Base-by-base conservation (phyloP, 257 asterid species). In the Nicotiana undulata region DNA sequence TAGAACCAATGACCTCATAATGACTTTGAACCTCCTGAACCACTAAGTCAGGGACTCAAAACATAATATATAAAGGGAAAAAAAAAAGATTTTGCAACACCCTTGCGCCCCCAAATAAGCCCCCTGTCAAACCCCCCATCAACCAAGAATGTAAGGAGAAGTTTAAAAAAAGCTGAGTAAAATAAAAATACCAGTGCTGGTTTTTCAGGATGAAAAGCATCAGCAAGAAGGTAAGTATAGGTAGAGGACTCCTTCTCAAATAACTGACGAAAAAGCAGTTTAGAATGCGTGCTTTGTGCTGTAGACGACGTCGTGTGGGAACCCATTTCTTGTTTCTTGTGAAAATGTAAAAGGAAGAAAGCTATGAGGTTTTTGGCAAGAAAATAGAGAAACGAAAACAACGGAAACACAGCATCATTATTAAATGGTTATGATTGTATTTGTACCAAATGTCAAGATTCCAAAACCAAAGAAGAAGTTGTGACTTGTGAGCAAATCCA, bases 161-260 rank as follows among this genome's bases (percentile, higher is more conserved):
- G 63, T 59, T 20, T 9, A 61, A 61, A 9, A 63, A 61, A 24
- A 26, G 20, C 20, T 9, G 29, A 28, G 0, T 37, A 13, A 24
- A 2, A 24, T 51, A 20, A 74, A 44, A 3, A 26, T 52, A 93
- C 99, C 93, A 95, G 86, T 67, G 99, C 99, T 28, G 99, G 99
- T 63, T 92, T 95, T 58, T 93, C 92, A 61, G 97, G 99, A 86
- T 93, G 97, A 83, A 88, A 83, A 86, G 89, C 91, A 87, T 95
- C 98, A 65, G 99, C 99, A 70, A 95, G 97, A 75, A 95, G 96
- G 85, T 95, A 95, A 85, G 99, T 93, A 82, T 88, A 95, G 63
- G 99, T 93, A 55, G 89, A 93, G 29, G 99, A 95, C 0, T 95
- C 99, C 89, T 93, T 92, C 95, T 95, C 98, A 75, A 93, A 95